Percentiles rank a stretch among this genome's conserved stretches.
phyloP scores from a whole-genome alignment of 192 early-diverging fungal species.

The Chytriomyces hyalinus region DNA sequence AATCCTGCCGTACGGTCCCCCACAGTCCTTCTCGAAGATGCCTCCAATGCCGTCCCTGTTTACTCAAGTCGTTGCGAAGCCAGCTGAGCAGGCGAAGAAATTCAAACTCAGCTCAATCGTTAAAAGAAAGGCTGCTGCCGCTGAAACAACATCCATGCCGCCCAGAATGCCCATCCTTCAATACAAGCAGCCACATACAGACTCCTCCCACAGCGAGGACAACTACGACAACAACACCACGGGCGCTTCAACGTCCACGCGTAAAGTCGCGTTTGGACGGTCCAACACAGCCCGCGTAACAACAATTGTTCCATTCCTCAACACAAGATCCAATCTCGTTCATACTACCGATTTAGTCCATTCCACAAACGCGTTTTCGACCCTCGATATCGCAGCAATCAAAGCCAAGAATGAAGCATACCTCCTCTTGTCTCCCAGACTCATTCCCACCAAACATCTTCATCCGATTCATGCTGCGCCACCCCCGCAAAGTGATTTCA shows the following conservation, averaged over 20 bases:
- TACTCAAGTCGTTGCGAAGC: not conserved
- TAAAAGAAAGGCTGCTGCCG: too few relatives aligned
- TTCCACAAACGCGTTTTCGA: not conserved
- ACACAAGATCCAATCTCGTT: constrained; percentile 11
- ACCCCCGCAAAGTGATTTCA: not conserved
- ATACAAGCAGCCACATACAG: too few relatives aligned
- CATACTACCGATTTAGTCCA: constrained; percentile 16
- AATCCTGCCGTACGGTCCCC: constrained; percentile 4
- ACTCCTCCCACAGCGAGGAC: too few relatives aligned
- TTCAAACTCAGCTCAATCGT: too few relatives aligned
- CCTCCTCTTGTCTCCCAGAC: constrained; percentile 6
- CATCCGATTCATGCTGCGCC: not conserved
- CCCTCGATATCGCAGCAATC: not conserved
- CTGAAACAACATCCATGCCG: too few relatives aligned
- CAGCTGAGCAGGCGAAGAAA: not conserved
- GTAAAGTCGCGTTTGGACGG: constrained; percentile 7
- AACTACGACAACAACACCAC: not conserved
- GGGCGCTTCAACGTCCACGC: not conserved
- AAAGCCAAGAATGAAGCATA: not conserved
- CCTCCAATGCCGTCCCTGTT: constrained; percentile 17
- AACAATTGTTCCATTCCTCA: constrained; percentile 24
- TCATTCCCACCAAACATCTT: constrained; percentile 2
- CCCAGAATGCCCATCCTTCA: too few relatives aligned
- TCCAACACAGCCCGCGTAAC: constrained; percentile 3
- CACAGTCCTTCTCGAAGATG: not conserved